phyloP scores from a whole-genome alignment of 495 filamentous ascomycete species.

The Peziza echinospora region DNA sequence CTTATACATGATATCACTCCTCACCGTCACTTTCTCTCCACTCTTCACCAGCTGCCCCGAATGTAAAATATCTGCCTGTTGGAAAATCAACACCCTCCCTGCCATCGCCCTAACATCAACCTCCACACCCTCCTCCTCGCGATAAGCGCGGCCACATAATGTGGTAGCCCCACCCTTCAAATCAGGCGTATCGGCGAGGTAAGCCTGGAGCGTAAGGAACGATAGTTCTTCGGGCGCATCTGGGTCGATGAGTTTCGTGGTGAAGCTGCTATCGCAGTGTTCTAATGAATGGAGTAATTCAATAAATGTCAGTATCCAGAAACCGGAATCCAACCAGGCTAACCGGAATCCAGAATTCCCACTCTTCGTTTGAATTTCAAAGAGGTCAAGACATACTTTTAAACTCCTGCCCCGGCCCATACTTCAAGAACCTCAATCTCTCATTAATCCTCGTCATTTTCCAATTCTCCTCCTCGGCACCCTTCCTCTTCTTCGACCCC shows the following conservation, averaged over 20 bases:
- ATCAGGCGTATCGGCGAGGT: constrained; percentile 34
- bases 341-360: too few relatives aligned
- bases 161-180: constrained; percentile 33
- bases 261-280: constrained; percentile 18
- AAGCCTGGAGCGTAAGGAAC: constrained; percentile 44
- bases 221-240: constrained; percentile 29
- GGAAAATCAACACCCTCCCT: constrained; percentile 38
- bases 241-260: constrained; percentile 33
- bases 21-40: constrained; percentile 37
- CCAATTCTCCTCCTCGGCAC: too few relatives aligned
- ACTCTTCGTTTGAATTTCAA: too few relatives aligned
- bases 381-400: constrained; percentile 32
- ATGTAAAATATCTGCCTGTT: constrained; percentile 35
- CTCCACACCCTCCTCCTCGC: constrained; percentile 18
- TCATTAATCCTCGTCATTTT: constrained; percentile 43
- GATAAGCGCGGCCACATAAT: too few relatives aligned
- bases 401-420: constrained; percentile 42
- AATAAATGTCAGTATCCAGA: too few relatives aligned
- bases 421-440: constrained; percentile 41
- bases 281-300: constrained; percentile 25
- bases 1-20: constrained; percentile 45
- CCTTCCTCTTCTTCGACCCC: too few relatives aligned
- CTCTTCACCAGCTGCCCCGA: constrained; percentile 34
- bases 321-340: too few relatives aligned
- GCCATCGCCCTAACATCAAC: constrained; percentile 33